Conservation (phyloP, 306 rosid species). For the Clitoria ternatea region DNA sequence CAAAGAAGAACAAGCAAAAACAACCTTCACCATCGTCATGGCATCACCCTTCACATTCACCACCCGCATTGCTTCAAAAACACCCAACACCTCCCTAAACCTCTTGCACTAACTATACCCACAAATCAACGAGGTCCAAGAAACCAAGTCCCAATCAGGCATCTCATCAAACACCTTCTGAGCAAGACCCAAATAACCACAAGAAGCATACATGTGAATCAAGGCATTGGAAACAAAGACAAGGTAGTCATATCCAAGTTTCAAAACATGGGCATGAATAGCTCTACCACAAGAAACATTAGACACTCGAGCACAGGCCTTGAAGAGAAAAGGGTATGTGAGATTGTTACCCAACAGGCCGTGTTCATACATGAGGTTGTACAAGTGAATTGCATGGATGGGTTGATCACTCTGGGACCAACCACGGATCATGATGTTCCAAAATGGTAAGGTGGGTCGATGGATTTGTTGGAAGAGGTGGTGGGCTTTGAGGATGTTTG, state of each 20-base stretch:
- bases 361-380: conserved; percentile 36
- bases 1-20: conserved; percentile 53
- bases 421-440: conserved; percentile 72
- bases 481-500: conserved; percentile 41
- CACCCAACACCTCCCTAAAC: conserved; percentile 57
- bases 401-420: conserved; percentile 54
- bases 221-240: conserved; percentile 62
- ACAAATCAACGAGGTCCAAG: conserved; percentile 87
- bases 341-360: conserved; percentile 47
- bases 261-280: conserved; percentile 42
- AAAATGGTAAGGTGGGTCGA: conserved; percentile 52
- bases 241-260: conserved; percentile 61
- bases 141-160: conserved; percentile 67
- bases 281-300: conserved; percentile 32
- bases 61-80: conserved; percentile 52
- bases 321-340: conserved; percentile 59
- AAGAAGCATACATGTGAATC: conserved; percentile 45
- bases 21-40: conserved; percentile 73
- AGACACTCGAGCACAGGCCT: conserved; percentile 69
- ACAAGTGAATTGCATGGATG: conserved; percentile 51
- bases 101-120: conserved; percentile 51
- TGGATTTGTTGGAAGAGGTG: conserved; percentile 49
- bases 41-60: conserved; percentile 51
- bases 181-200: conserved; percentile 46
- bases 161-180: conserved; percentile 65